Evolutionary conservation across 805 yeast genomes (phyloP).

Genomic region (Cyberlindnera sargentensis): DNA sequence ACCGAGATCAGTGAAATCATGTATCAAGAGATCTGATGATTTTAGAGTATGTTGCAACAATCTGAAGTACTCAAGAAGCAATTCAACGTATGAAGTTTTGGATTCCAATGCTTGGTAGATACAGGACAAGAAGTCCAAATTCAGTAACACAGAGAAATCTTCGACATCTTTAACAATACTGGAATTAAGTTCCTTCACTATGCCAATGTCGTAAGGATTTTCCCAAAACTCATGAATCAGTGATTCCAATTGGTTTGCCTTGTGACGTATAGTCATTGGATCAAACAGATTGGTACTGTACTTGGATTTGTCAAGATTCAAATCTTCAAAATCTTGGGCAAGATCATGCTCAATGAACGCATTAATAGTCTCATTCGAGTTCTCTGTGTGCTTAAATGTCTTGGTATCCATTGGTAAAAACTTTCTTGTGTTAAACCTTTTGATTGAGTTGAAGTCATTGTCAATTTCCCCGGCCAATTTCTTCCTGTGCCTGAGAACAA

Average conservation of each 20-base stretch:
- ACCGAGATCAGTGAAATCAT: constrained; percentile 15
- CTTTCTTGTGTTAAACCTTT: constrained; percentile 12
- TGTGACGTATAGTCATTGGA: constrained; percentile 3
- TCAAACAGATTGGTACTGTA: constrained; percentile 11
- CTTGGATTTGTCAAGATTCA: constrained; percentile 6
- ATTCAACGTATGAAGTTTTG: neutral
- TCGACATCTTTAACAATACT: neutral
- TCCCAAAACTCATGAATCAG: neutral
- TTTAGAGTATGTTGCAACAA: constrained; percentile 1
- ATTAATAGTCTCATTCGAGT: constrained; percentile 1
- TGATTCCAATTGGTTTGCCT: neutral
- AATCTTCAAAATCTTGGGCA: constrained; percentile 4
- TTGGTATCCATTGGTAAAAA: constrained; percentile 16
- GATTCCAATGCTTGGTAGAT: neutral
- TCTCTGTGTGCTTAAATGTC: constrained; percentile 15
- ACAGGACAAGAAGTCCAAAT: neutral
- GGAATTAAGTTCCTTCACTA: neutral
- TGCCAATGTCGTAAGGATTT: neutral
- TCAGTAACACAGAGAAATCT: neutral
- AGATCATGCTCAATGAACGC: constrained; percentile 9
- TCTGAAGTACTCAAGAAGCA: neutral
- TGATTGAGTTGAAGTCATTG: constrained; percentile 13
- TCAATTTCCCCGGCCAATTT: neutral
- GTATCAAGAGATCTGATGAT: neutral
- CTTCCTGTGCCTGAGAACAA: constrained; percentile 1